Percentiles rank a stretch among this genome's conserved stretches.
Conservation (phyloP, 2,329 filamentous ascomycete genomes). For the Mariannaea sp. region DNA sequence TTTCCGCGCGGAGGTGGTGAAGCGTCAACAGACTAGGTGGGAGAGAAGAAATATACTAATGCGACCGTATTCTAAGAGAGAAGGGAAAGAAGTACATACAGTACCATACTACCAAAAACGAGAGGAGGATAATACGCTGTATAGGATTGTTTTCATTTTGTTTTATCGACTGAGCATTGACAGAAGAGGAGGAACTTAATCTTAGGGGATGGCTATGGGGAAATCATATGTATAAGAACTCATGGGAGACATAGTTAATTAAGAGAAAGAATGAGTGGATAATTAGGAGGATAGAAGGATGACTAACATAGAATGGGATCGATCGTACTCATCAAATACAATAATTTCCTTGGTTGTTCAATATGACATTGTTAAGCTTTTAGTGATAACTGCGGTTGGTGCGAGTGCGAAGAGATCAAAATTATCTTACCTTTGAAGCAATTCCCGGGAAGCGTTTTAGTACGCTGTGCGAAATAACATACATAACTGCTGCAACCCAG, state of each 20-base stretch:
- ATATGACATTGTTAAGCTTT: too few relatives aligned
- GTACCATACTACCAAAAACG: not conserved
- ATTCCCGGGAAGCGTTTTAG: too few relatives aligned
- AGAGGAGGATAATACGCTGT: not conserved
- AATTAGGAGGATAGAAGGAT: not conserved
- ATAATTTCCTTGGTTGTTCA: not conserved
- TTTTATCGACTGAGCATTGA: not conserved
- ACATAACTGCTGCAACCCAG: too few relatives aligned
- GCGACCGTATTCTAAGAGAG: not conserved
- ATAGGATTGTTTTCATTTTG: not conserved
- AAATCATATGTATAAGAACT: slow-evolving; percentile 6
- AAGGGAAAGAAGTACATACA: not conserved
- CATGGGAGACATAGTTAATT: not conserved
- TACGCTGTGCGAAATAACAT: too few relatives aligned
- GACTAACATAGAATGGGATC: not conserved
- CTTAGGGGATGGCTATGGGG: not conserved
- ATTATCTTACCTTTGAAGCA: too few relatives aligned
- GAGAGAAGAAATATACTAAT: not conserved
- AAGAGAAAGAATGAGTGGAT: not conserved
- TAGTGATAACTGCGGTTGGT: too few relatives aligned
- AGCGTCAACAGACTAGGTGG: not conserved
- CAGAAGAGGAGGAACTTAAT: slow-evolving; percentile 1
- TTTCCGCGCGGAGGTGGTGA: slow-evolving; percentile 25
- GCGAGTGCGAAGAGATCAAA: too few relatives aligned
- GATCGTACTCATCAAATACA: not conserved